phyloP scores from a whole-genome alignment of 176 grass and related monocot species.

The Oryza meridionalis region DNA sequence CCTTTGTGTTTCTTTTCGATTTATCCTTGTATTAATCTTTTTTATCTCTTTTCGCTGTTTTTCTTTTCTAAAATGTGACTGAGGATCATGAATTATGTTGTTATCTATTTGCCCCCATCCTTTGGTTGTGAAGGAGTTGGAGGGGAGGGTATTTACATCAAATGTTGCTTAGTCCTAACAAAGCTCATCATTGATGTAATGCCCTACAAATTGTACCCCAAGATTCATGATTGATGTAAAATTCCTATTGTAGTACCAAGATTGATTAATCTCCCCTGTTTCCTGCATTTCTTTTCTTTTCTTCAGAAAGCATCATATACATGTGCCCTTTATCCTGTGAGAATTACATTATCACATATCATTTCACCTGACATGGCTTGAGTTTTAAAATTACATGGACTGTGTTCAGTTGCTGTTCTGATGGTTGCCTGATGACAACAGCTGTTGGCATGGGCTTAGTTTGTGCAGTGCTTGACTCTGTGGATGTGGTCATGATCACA shows the following conservation, averaged over 20 bases:
- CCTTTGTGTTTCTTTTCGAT: conserved; percentile 1
- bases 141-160: conserved; percentile 23
- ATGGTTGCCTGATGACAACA: not conserved
- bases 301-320: not conserved
- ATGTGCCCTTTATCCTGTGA: not conserved
- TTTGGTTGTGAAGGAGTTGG: conserved; percentile 22
- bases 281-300: no score
- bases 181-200: conserved; percentile 43
- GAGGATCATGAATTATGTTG: conserved; percentile 54
- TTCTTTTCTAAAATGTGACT: conserved; percentile 33
- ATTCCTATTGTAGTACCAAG: not conserved
- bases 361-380: not conserved
- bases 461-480: conserved; percentile 28
- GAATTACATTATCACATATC: conserved; percentile 1
- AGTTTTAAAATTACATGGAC: not conserved
- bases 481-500: conserved; percentile 1
- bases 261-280: not conserved
- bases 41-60: not conserved
- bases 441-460: not conserved
- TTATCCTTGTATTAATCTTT: conserved; percentile 19
- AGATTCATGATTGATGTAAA: conserved; percentile 38
- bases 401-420: not conserved
- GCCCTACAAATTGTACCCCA: conserved; percentile 8
- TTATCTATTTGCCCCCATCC: conserved; percentile 33
- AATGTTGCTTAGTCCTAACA: conserved; percentile 29